Conservation (phyloP, 768 basidiomycete species). For the Nevesoporus exiguus region DNA sequence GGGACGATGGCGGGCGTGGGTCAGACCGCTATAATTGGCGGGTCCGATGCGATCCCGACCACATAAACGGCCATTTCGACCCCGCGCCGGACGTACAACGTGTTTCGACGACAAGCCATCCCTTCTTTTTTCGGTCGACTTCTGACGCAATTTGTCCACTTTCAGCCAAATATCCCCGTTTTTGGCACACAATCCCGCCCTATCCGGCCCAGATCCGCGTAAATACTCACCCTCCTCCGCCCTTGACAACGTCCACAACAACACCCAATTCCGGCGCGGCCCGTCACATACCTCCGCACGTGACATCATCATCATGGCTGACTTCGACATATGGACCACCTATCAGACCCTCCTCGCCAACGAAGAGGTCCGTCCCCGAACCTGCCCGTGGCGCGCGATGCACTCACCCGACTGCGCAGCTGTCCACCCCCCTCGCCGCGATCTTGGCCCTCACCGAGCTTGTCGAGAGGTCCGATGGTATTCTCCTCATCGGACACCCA, state of each 20-base stretch:
- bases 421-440: conserved; percentile 83
- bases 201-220: conserved; percentile 17
- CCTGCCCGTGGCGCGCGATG: not conserved
- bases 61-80: conserved; percentile 50
- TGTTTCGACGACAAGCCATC: conserved; percentile 60
- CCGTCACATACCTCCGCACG: conserved; percentile 8
- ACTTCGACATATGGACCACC: conserved; percentile 47
- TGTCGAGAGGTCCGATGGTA: conserved; percentile 76
- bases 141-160: conserved; percentile 20
- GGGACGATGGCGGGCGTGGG: conserved; percentile 35
- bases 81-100: conserved; percentile 71
- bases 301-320: conserved; percentile 16
- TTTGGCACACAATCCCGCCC: conserved; percentile 13
- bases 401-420: conserved; percentile 36
- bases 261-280: conserved; percentile 11
- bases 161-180: conserved; percentile 14
- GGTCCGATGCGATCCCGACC: conserved; percentile 53
- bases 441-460: conserved; percentile 82
- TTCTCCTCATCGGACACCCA: conserved; percentile 20
- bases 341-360: conserved; percentile 62
- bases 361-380: conserved; percentile 51
- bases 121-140: conserved; percentile 16
- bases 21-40: conserved; percentile 46
- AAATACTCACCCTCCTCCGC: conserved; percentile 16
- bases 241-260: conserved; percentile 26